phyloP scores from a whole-genome alignment of 768 basidiomycete species.

The Panaeolus cyanescens region DNA sequence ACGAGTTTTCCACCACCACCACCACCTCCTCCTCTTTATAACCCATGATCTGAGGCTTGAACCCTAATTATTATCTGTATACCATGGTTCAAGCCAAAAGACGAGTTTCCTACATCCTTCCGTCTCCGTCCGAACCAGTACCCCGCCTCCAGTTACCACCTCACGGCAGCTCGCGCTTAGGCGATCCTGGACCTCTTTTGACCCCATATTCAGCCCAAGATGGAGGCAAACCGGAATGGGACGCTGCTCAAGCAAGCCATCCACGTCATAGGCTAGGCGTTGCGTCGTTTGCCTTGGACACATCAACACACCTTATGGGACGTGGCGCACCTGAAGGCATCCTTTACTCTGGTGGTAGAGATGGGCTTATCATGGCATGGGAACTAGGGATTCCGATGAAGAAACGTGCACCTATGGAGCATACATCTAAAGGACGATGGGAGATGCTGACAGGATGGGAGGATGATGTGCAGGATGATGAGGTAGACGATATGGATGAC shows the following conservation, averaged over 20 bases:
- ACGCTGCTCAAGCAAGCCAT: conserved; percentile 37
- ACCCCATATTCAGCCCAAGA: conserved; percentile 30
- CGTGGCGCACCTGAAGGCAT: conserved; percentile 78
- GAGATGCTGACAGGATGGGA: conserved; percentile 86
- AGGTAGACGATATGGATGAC: conserved; percentile 64
- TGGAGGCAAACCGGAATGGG: conserved; percentile 22
- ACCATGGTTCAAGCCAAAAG: conserved; percentile 48
- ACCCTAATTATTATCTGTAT: neutral
- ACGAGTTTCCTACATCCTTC: conserved; percentile 88
- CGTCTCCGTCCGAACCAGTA: conserved; percentile 62
- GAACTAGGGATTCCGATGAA: conserved; percentile 74
- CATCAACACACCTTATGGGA: conserved; percentile 74
- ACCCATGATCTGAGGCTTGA: neutral
- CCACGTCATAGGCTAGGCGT: conserved; percentile 89
- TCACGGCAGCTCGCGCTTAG: conserved; percentile 60
- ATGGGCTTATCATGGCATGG: conserved; percentile 88
- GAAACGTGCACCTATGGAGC: conserved; percentile 35
- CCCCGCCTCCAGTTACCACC: conserved; percentile 75
- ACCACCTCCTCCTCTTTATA: neutral
- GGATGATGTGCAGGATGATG: conserved; percentile 68
- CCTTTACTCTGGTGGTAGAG: conserved; percentile 86
- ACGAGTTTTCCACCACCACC: neutral
- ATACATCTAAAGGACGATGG: conserved; percentile 49
- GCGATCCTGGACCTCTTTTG: conserved; percentile 71
- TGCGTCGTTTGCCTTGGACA: conserved; percentile 85